Evolutionary conservation across 2,329 filamentous ascomycete genomes (phyloP).

Genomic region (Chaetomium globosum): DNA sequence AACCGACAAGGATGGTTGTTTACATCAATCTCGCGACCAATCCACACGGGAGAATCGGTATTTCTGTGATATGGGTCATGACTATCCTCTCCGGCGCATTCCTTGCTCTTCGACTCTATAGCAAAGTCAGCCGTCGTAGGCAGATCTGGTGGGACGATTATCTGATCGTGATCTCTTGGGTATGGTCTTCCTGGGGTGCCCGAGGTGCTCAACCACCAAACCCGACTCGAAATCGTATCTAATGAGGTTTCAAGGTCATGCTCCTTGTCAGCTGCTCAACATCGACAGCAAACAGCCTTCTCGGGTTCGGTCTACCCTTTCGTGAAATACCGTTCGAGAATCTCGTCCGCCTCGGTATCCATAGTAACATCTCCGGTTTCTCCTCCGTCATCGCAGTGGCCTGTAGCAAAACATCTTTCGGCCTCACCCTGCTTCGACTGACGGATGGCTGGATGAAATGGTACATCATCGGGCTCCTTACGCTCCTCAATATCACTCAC

Average conservation of each 20-base stretch:
- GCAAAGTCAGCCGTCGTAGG: constrained; percentile 36
- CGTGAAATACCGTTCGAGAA: constrained; percentile 30
- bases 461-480: constrained; percentile 41
- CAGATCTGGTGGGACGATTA: constrained; percentile 42
- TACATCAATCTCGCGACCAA: constrained; percentile 25
- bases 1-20: constrained; percentile 23
- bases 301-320: constrained; percentile 33
- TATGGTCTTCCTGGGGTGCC: constrained; percentile 19
- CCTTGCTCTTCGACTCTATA: constrained; percentile 34
- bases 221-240: neutral
- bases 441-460: constrained; percentile 37
- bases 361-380: constrained; percentile 35
- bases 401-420: constrained; percentile 47
- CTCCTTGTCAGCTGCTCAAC: constrained; percentile 28
- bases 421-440: constrained; percentile 43
- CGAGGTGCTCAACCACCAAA: neutral
- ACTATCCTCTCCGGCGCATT: constrained; percentile 21
- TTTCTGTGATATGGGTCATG: constrained; percentile 27
- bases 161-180: constrained; percentile 39
- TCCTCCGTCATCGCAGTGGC: constrained; percentile 41
- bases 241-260: constrained; percentile 22
- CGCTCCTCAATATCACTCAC: constrained; percentile 42
- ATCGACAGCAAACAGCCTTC: constrained; percentile 27
- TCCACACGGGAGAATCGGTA: constrained; percentile 23
- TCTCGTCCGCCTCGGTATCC: constrained; percentile 22